Percentiles rank a stretch among this genome's conserved stretches.
These are phyloP conservation scores for Tetracladium marchalianum DNA, from an alignment of 495 filamentous ascomycete species.

Conservation along the genomic window DNA sequence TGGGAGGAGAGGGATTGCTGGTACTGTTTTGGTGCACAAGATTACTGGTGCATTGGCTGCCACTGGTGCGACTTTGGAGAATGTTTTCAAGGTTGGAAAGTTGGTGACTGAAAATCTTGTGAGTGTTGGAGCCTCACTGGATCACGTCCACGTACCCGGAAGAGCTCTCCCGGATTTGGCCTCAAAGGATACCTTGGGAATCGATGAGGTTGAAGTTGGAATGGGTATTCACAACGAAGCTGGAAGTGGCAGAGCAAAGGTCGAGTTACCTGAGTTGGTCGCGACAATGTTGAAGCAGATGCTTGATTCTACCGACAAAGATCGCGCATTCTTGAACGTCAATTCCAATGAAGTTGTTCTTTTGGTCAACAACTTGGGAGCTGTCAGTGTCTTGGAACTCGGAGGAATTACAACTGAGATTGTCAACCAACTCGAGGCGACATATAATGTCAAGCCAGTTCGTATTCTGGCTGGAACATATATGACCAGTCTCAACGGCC, in stretches of 20 bases:
- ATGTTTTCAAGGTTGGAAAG: slow-evolving; percentile 63
- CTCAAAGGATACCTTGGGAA: slow-evolving; percentile 41
- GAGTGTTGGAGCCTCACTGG: slow-evolving; percentile 74
- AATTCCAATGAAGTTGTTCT: slow-evolving; percentile 58
- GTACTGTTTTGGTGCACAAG: slow-evolving; percentile 84
- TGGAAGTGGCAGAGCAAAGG: slow-evolving; percentile 61
- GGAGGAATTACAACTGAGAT: slow-evolving; percentile 86
- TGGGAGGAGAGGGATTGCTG: slow-evolving; percentile 82
- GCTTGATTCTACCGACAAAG: slow-evolving; percentile 66
- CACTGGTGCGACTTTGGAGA: slow-evolving; percentile 49
- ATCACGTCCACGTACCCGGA: slow-evolving; percentile 90
- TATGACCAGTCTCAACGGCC: slow-evolving; percentile 86
- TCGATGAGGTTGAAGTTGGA: slow-evolving; percentile 80
- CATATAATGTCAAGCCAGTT: slow-evolving; percentile 63
- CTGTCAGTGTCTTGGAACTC: slow-evolving; percentile 79
- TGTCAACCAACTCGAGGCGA: slow-evolving; percentile 58
- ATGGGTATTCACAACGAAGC: slow-evolving; percentile 99
- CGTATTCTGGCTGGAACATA: slow-evolving; percentile 56
- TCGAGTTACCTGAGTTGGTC: slow-evolving; percentile 61
- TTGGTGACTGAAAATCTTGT: slow-evolving; percentile 68
- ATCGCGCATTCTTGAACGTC: slow-evolving; percentile 69
- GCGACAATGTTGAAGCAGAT: slow-evolving; percentile 72
- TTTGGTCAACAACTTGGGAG: slow-evolving; percentile 90
- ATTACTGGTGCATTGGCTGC: slow-evolving; percentile 79
- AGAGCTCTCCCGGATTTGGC: slow-evolving; percentile 34